Evolutionary conservation across 768 basidiomycete genomes (phyloP), one percentile per base, ranked within the genome.

Genomic region (Trametes elegans): DNA sequence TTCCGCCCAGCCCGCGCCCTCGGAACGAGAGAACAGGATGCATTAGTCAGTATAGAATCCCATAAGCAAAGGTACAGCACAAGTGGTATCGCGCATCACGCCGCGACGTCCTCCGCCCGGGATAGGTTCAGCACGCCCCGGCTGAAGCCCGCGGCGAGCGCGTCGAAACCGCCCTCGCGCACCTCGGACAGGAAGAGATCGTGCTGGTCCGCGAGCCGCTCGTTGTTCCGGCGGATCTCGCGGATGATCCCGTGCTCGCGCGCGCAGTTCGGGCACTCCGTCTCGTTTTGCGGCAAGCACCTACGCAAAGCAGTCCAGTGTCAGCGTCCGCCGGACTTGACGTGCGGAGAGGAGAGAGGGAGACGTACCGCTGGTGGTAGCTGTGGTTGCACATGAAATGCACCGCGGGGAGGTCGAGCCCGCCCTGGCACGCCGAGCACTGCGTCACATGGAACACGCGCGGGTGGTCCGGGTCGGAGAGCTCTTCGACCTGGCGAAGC

Each of bases 331-430:
- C 46, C 19, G 59, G 3, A n/a, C 19, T 3, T 48, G 16, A 38
- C n/a, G 24, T 31, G 11, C 9, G 5, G 24, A 28, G 2, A n/a
- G n/a, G n/a, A n/a, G n/a, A n/a, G n/a, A n/a, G n/a, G n/a, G n/a
- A n/a, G 26, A 67, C 72, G 39, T 49, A 91, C 92, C 94, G 79
- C 67, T 96, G 93, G 68, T 99, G 97, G 74, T 92, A 98, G 57
- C 91, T 93, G 68, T 98, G 97, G 64, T 88, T 86, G 71, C 96
- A 99, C 96, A 98, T 97, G 66, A 98, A 98, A 70, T 98, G 95
- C 6, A 98, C 79, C 60, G 84, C 88, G 0, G 97, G 96, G 9
- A 98, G 81, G 68, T 98, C 95, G 56, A 98, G 82, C 62, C 90
- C 91, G 1, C 87, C 91, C 14, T 85, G 80, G 69, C 97, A 98